Conservation (phyloP, 2,329 filamentous ascomycete species). For the Biscogniauxia sp. region DNA sequence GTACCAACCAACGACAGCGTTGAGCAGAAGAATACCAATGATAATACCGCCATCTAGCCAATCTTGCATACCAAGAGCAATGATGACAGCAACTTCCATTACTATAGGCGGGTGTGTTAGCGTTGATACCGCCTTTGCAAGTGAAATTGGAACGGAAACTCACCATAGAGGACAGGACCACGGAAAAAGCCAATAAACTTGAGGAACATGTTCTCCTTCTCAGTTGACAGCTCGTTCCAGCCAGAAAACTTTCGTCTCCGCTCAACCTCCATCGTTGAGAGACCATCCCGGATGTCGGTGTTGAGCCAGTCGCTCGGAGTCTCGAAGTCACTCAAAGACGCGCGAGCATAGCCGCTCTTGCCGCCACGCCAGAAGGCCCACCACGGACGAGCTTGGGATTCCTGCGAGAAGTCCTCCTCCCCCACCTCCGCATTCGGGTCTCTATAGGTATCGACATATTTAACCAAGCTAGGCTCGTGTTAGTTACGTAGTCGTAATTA, state of each 20-base stretch:
- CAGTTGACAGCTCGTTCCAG: constrained; percentile 69
- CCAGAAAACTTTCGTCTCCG: constrained; percentile 63
- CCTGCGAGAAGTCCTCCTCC: constrained; percentile 29
- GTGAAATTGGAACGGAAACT: constrained; percentile 26
- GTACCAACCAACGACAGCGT: constrained; percentile 73
- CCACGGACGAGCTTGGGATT: constrained; percentile 31
- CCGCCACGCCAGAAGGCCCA: constrained; percentile 38
- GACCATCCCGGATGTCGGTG: constrained; percentile 65
- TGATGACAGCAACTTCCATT: constrained; percentile 71
- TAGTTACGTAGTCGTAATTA: constrained; percentile 4
- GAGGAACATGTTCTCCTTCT: constrained; percentile 73
- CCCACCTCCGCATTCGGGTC: constrained; percentile 32
- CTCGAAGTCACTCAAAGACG: constrained; percentile 35
- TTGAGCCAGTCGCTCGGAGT: constrained; percentile 67
- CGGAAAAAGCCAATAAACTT: constrained; percentile 76
- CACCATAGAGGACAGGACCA: constrained; percentile 73
- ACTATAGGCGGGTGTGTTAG: constrained; percentile 40
- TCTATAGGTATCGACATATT: constrained; percentile 39
- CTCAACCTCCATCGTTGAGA: constrained; percentile 59
- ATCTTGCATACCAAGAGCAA: constrained; percentile 69
- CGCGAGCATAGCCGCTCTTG: constrained; percentile 23
- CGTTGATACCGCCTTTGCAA: neutral
- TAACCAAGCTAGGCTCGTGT: constrained; percentile 22
- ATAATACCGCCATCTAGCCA: constrained; percentile 76
- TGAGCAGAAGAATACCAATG: constrained; percentile 68